Evolutionary conservation across 257 asterid species (phyloP), one percentile per base, ranked within the genome.

Genomic region (Galeopsis tetrahit): DNA sequence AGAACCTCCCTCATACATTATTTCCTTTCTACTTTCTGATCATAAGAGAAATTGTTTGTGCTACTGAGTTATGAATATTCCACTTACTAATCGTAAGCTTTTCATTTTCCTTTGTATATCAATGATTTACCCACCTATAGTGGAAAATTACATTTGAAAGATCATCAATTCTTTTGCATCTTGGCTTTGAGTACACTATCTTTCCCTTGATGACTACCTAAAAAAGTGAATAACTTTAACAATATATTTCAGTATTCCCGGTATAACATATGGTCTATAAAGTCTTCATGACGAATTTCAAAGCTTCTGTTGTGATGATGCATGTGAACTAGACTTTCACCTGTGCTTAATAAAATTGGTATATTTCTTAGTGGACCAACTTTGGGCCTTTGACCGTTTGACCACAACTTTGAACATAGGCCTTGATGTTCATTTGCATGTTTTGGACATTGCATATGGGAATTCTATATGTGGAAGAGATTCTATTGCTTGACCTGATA

Each of bases 1-100:
- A 55, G 21, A 52, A 39, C 55, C 68, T 70, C 56, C 55, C 68
- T 70, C 56, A 6, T 46, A 33, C 40, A 35, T 36, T 39, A 61
- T 35, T 7, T 13, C 67, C 32, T 51, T 60, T 8, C 52, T 14
- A 60, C 51, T 1, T 15, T n/a, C 60, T 13, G 15, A 46, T 62
- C 17, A 17, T 35, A 61, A 46, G 34, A 71, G 11, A 17, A 14
- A 53, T 40, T 10, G 38, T 55, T 53, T 15, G 15, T 53, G 53
- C 59, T 70, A 13, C 42, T 21, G 52, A 2, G 3, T 70, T 31
- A 7, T 59, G 38, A 13, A 33, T 13, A 33, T 34, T n/a, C 13
- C 17, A 33, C 34, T 5, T 4, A 15, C 40, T 46, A 35, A 60
- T 44, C 31, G 10, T 34, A 32, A 60, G 75, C 51, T 13, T 14